Base-by-base conservation (phyloP, 106 monocot species). In the Posidonia australis region DNA sequence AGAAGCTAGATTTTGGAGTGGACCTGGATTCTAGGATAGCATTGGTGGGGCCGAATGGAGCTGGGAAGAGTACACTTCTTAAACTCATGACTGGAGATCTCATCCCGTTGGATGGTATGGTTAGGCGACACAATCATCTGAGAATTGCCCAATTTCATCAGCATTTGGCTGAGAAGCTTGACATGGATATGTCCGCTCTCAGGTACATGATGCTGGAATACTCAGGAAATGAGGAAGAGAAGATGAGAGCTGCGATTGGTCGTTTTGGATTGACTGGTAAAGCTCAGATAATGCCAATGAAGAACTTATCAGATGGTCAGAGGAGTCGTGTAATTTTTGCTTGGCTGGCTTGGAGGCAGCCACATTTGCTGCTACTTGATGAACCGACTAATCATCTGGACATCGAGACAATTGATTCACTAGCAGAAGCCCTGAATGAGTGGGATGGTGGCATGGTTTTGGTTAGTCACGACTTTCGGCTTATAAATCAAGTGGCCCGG, bases 1-100 rank as follows among this genome's bases (percentile, higher is more conserved):
- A 83, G 68, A 81, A 70, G 42, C 63, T 98, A 0, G 91, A 98
- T 43, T 98, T 98, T 46, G 98, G 98, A 9, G 98, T 98, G 16
- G 98, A 98, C 71, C 73, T 98, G 14, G 98, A 98, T 60, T 98
- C 98, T 3, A 78, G 98, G 51, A 79, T 98, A 16, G 98, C 98
- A 3, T 63, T 98, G 25, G 98, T 98, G 46, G 98, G 98, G 3
- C 98, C 98, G 1, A 98, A 98, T 55, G 98, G 98, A 2, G 98
- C 98, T 2, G 98, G 98, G n/a, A 98, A 98, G 81, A 98, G 98
- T 72, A 98, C 98, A 5, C 65, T 98, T 20, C 83, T 98, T 3
- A 98, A 98, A 62, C 83, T 98, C 46, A 98, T 98, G 98, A 98
- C 98, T 0, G 98, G 91, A 28, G 98, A 98, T 30, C 77, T 98